Percentiles rank a stretch among this genome's conserved stretches.
Evolutionary conservation across 768 basidiomycete species (phyloP).

Genomic region (Serendipita sp.): DNA sequence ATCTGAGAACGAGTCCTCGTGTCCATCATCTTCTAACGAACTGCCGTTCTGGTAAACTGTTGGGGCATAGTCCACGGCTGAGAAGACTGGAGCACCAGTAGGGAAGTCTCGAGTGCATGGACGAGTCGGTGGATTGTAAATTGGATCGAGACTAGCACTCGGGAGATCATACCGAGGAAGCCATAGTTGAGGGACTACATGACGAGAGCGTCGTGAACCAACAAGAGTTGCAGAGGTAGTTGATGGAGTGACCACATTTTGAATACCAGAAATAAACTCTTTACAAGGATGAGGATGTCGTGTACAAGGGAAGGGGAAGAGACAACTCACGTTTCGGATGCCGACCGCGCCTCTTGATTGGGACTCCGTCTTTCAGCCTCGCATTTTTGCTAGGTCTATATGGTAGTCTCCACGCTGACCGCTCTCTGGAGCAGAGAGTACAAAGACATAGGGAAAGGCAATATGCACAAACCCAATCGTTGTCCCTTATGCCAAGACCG

Average conservation of each 20-base stretch:
- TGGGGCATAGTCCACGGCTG: neutral
- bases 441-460: neutral
- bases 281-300: neutral
- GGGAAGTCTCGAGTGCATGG: conserved; percentile 3
- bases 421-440: neutral
- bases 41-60: neutral
- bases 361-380: neutral
- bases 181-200: neutral
- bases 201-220: neutral
- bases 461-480: neutral
- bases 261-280: no score
- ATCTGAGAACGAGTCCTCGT: neutral
- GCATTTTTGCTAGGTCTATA: neutral
- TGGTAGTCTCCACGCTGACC: neutral
- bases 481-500: neutral
- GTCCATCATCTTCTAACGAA: neutral
- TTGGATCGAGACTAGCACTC: neutral
- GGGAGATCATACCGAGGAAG: neutral
- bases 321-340: neutral
- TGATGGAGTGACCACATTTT: neutral
- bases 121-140: neutral
- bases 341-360: neutral
- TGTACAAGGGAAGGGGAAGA: neutral
- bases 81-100: neutral
- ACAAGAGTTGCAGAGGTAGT: neutral